Evolutionary conservation across 2,329 filamentous ascomycete species (phyloP).

Genomic region (Akanthomyces dipterigenus): DNA sequence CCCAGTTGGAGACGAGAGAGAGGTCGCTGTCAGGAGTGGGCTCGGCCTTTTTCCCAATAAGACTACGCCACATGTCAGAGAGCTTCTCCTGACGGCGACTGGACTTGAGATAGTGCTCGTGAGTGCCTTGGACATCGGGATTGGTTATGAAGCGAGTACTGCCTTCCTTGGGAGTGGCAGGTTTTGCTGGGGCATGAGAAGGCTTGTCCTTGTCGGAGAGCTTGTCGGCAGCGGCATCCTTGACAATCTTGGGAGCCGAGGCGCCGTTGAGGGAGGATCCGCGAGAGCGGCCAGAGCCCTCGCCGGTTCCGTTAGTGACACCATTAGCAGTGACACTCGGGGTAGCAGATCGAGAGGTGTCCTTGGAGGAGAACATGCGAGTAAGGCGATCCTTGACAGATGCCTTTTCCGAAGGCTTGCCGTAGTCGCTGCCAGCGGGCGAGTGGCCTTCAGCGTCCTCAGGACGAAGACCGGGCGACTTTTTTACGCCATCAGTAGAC

Average conservation of each 20-base stretch:
- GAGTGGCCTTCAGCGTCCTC: conserved; percentile 28
- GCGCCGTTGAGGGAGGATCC: conserved; percentile 28
- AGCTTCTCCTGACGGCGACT: conserved; percentile 92
- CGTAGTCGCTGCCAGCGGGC: conserved; percentile 8
- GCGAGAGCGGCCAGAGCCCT: conserved; percentile 27
- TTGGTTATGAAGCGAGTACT: conserved; percentile 46
- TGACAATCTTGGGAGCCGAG: conserved; percentile 35
- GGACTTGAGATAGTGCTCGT: conserved; percentile 84
- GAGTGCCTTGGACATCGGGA: conserved; percentile 55
- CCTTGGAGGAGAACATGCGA: conserved; percentile 59
- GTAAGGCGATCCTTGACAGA: conserved; percentile 59
- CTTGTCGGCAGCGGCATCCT: conserved; percentile 30
- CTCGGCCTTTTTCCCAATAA: conserved; percentile 80
- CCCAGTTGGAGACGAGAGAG: conserved; percentile 92
- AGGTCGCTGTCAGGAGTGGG: conserved; percentile 68
- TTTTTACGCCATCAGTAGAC: conserved; percentile 37
- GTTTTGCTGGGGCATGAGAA: conserved; percentile 20
- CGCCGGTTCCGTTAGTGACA: conserved; percentile 15
- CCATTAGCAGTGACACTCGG: conserved; percentile 17
- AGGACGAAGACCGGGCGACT: conserved; percentile 33
- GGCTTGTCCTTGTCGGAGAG: conserved; percentile 21
- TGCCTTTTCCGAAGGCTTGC: conserved; percentile 41
- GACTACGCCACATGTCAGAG: conserved; percentile 79
- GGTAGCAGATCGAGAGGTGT: conserved; percentile 32
- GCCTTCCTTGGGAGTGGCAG: conserved; percentile 27